phyloP scores from a whole-genome alignment of 1,139 yeast genomes.

The Torulaspora globosa region DNA sequence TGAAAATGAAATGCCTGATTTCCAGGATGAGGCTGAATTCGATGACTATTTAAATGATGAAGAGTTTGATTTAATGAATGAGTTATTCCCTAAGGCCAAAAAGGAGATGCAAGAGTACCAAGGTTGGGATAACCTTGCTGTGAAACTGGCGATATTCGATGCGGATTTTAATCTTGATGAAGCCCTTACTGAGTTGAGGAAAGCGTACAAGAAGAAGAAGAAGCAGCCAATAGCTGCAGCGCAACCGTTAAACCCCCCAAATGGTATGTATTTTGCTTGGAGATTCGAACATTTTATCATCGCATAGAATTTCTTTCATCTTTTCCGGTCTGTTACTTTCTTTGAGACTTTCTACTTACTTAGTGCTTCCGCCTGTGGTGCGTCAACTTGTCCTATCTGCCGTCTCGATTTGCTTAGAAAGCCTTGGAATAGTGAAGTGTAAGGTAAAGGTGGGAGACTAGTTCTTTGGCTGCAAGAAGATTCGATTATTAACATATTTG shows the following conservation, averaged over 20 bases:
- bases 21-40: slow-evolving; percentile 37
- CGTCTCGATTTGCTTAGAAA: not conserved
- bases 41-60: slow-evolving; percentile 38
- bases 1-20: slow-evolving; percentile 30
- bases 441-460: slow-evolving; percentile 5
- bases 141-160: slow-evolving; percentile 34
- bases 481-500: slow-evolving; percentile 13
- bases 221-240: slow-evolving; percentile 19
- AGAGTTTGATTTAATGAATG: slow-evolving; percentile 35
- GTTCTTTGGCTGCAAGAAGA: slow-evolving; percentile 1
- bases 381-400: slow-evolving; percentile 1
- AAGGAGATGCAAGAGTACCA: slow-evolving; percentile 28
- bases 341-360: slow-evolving; percentile 10
- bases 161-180: slow-evolving; percentile 28
- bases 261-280: slow-evolving; percentile 12
- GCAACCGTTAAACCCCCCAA: slow-evolving; percentile 2
- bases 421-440: slow-evolving; percentile 8
- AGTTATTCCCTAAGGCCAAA: slow-evolving; percentile 29
- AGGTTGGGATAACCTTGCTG: slow-evolving; percentile 34
- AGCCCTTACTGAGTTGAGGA: slow-evolving; percentile 28
- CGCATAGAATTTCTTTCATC: slow-evolving; percentile 5
- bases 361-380: slow-evolving; percentile 5
- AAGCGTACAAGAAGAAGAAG: slow-evolving; percentile 32
- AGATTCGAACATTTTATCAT: not conserved
- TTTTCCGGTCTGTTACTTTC: slow-evolving; percentile 3